Evolutionary conservation across 345 rosid species (phyloP).

Genomic region (Trapa incisa): DNA sequence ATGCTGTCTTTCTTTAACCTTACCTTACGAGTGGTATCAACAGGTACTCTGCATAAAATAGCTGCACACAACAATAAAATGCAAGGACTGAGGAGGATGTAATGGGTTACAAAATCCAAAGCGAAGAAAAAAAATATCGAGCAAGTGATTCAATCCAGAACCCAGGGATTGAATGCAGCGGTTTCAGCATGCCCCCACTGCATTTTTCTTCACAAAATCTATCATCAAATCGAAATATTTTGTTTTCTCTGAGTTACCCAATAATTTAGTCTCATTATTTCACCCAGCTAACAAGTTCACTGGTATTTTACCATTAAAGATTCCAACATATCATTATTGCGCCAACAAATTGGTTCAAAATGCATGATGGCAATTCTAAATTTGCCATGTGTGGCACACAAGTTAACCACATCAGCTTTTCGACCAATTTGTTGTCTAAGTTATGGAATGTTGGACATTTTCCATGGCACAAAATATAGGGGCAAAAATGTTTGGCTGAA

Average conservation of each 20-base stretch:
- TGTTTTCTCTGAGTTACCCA: not conserved
- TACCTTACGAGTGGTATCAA: slow-evolving; percentile 71
- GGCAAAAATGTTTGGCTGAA: too few relatives aligned
- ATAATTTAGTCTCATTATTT: too few relatives aligned
- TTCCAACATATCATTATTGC: too few relatives aligned
- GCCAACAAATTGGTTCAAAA: too few relatives aligned
- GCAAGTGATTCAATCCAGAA: not conserved
- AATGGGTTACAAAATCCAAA: not conserved
- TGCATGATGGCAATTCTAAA: too few relatives aligned
- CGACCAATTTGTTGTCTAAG: too few relatives aligned
- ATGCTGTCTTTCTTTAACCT: not conserved
- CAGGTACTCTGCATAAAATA: slow-evolving; percentile 85
- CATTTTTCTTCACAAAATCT: not conserved
- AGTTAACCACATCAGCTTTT: too few relatives aligned
- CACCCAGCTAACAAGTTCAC: too few relatives aligned
- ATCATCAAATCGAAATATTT: not conserved
- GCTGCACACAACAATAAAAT: slow-evolving; percentile 32
- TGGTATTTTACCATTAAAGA: too few relatives aligned
- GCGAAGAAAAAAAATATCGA: not conserved
- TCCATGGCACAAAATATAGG: too few relatives aligned
- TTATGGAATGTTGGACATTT: too few relatives aligned
- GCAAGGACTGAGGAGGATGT: not conserved
- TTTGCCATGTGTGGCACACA: too few relatives aligned
- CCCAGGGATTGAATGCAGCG: not conserved
- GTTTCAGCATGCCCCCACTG: not conserved